These are phyloP conservation scores for Malassezia globosa DNA, from an alignment of 1,284 basidiomycete species.

Conservation along the genomic window DNA sequence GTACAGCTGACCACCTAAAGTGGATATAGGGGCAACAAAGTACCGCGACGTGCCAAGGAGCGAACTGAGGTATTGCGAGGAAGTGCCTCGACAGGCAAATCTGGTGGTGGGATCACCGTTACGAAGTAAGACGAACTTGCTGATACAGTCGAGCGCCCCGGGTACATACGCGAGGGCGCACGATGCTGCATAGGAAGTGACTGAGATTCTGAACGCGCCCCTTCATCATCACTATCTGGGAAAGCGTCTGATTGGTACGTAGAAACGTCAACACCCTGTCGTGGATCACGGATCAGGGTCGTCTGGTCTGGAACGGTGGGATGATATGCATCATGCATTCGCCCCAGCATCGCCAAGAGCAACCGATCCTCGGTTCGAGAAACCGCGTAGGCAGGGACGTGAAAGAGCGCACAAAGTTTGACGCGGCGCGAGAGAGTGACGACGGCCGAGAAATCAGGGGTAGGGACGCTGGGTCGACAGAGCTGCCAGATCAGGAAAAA, in stretches of 20 bases:
- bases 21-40: conserved; percentile 39
- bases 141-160: neutral
- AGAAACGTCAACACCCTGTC: too few relatives aligned
- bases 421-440: too few relatives aligned
- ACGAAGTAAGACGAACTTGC: conserved; percentile 12
- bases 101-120: conserved; percentile 14
- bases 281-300: too few relatives aligned
- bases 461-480: too few relatives aligned
- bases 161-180: conserved; percentile 7
- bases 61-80: conserved; percentile 8
- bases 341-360: neutral
- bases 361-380: too few relatives aligned
- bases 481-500: too few relatives aligned
- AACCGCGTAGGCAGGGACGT: too few relatives aligned
- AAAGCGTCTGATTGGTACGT: too few relatives aligned
- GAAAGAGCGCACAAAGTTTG: too few relatives aligned
- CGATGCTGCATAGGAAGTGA: neutral
- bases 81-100: conserved; percentile 14
- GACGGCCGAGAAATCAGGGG: too few relatives aligned
- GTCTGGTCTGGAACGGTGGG: too few relatives aligned
- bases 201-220: neutral
- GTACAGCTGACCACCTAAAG: conserved; percentile 41
- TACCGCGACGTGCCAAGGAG: conserved; percentile 26
- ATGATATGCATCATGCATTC: neutral
- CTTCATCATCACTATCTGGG: neutral